Evolutionary conservation across 2,329 filamentous ascomycete genomes (phyloP).

Genomic region (Alternaria ventricosa): DNA sequence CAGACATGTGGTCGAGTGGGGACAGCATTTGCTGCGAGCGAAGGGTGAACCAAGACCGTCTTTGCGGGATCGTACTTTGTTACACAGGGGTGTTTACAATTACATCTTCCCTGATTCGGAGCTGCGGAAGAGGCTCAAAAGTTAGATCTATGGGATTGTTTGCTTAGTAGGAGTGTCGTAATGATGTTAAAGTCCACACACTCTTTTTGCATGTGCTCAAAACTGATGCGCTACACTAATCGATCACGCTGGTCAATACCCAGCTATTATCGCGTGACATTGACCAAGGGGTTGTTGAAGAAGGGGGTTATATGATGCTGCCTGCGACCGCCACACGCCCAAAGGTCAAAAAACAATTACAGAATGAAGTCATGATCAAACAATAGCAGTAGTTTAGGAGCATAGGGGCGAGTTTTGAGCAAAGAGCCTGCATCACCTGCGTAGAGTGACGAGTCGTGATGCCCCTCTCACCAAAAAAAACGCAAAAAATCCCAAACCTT

Average conservation of each 20-base stretch:
- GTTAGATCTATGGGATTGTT: background rate
- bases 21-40: background rate
- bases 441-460: background rate
- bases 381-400: too few relatives aligned
- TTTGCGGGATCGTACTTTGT: background rate
- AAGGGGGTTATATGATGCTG: too few relatives aligned
- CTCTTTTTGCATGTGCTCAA: background rate
- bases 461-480: background rate
- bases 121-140: background rate
- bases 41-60: background rate
- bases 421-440: background rate
- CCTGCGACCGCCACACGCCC: too few relatives aligned
- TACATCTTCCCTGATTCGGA: background rate
- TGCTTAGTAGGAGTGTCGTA: background rate
- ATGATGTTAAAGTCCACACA: background rate
- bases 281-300: too few relatives aligned
- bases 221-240: background rate
- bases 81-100: background rate
- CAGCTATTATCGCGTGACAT: background rate
- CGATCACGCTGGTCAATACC: background rate
- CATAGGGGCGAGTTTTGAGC: too few relatives aligned
- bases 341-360: too few relatives aligned
- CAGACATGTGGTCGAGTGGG: background rate
- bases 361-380: too few relatives aligned
- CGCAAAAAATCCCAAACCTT: background rate